Percentiles rank a stretch among this genome's conserved stretches.
Evolutionary conservation across 768 basidiomycete species (phyloP).

Genomic region (Rhodotorula toruloides): DNA sequence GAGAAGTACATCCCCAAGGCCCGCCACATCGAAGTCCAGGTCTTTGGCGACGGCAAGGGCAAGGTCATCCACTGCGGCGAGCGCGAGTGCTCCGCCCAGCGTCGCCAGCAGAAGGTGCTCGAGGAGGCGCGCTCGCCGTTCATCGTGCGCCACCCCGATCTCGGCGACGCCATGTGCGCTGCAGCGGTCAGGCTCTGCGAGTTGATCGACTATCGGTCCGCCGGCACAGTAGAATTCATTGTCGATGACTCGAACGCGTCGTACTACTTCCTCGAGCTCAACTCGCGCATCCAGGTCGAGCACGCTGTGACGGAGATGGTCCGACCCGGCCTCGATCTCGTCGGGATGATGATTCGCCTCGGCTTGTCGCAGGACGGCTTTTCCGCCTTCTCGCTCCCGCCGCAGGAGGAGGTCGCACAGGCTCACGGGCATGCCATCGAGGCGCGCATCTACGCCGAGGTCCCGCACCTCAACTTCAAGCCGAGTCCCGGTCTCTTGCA

Average conservation of each 20-base stretch:
- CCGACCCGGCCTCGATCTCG: slow-evolving; percentile 54
- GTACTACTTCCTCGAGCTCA: slow-evolving; percentile 70
- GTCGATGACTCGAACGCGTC: slow-evolving; percentile 51
- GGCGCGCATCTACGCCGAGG: slow-evolving; percentile 61
- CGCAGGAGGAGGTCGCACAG: not conserved
- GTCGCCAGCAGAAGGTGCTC: slow-evolving; percentile 67
- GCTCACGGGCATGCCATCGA: slow-evolving; percentile 53
- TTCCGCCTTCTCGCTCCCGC: not conserved
- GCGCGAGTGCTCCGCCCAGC: slow-evolving; percentile 61
- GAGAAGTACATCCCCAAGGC: slow-evolving; percentile 51
- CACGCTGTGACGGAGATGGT: slow-evolving; percentile 52
- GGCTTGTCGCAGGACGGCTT: not conserved
- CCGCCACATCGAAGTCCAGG: slow-evolving; percentile 41
- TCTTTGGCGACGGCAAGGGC: slow-evolving; percentile 60
- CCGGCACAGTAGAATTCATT: slow-evolving; percentile 56
- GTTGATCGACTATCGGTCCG: slow-evolving; percentile 29
- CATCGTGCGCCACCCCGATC: slow-evolving; percentile 49
- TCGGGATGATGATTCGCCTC: slow-evolving; percentile 50
- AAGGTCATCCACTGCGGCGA: slow-evolving; percentile 63
- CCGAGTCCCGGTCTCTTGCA: slow-evolving; percentile 64
- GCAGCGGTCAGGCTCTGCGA: slow-evolving; percentile 10
- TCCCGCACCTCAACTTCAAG: slow-evolving; percentile 56
- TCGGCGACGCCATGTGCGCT: slow-evolving; percentile 44
- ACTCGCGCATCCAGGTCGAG: slow-evolving; percentile 65
- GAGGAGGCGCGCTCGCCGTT: slow-evolving; percentile 67